Evolutionary conservation across 2,329 filamentous ascomycete genomes (phyloP), one percentile per base, ranked within the genome.

Genomic region (Blumeria graminis): DNA sequence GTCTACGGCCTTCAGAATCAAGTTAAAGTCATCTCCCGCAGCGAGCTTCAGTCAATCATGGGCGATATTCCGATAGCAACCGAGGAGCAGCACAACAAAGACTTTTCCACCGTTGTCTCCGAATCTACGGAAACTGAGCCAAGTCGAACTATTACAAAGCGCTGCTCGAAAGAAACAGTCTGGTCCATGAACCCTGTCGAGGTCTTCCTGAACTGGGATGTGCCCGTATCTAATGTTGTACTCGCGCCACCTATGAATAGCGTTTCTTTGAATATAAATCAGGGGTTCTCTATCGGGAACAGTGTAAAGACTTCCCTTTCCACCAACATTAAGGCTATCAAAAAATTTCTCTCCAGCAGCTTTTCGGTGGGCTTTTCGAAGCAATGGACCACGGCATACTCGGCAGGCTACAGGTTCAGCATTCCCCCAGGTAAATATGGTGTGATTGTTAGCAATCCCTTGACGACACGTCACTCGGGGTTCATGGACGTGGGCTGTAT

Each of bases 171-270:
- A 33, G 22, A 62, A 41, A 62, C 57, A 54, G 61, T 60, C 43
- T 63, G 64, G 58, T 58, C 63, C 9, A 57, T 65, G 16, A 51
- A 61, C 22, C 60, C 59, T 6, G 62, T 63, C 32, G 55, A 58
- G 3, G 62, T 61, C 36, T 71, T 70, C 60, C 61, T 68, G 22
- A 68, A 68, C 61, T 70, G 69, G 69, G 69, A 71, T 56, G 62
- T 68, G 1, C 61, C 61, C 51, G 68, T 70, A 61, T 70, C 69
- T 13, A 62, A 64, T 18, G 65, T 70, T 9, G 60, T 68, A 13
- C 63, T 63, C 52, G 66, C 67, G 7, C 62, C 60, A 8, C 64
- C 63, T 7, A 63, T 61, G 22, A 61, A 53, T 2, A 58, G 56
- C n/a, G 65, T 71, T 9, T 56, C 67, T 1, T 9, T 51, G 32